Evolutionary conservation across 495 filamentous ascomycete genomes (phyloP), one percentile per base, ranked within the genome.

Genomic region (Tirmania nivea): DNA sequence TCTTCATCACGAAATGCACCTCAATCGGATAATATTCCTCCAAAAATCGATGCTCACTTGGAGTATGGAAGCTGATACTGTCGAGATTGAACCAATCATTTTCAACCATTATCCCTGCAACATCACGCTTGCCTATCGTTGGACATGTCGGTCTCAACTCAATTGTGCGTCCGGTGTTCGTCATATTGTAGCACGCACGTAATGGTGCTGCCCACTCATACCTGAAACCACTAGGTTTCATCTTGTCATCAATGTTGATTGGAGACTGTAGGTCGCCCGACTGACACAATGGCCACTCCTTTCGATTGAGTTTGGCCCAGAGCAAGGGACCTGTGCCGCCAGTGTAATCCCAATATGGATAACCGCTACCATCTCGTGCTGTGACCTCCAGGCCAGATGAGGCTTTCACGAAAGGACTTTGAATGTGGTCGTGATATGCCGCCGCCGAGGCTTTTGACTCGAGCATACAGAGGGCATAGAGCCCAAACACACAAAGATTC

Each of bases 11-110:
- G 59, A 82, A 75, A 64, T 83, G 80, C 61, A 73, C 71, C 64
- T 83, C 80, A 65, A 81, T 56, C 1, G 74, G 74, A 54, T 61
- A 76, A 57, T 70, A 65, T 57, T 75, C 75, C 60, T 49, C 45
- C 8, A 58, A 68, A 16, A 83, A 58, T 34, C 65, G 70, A 63
- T 83, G 80, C 67, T 84, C 80, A 59, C 74, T 75, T 9, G 80
- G 78, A 8, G 78, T 74, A 56, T 84, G 79, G 66, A 82, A 80
- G 63, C 83, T 79, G 67, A 81, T 81, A 59, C 83, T 75, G 19
- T 71, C 60, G 17, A 84, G 67, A 6, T 66, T 59, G 58, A 75
- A 81, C 7, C 63, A 63, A 52, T 65, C 64, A n/a, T 64, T 70
- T 16, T 65, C 67, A 45, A 76, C 63, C 39, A 45, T 45, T 4